A percentile compares a stretch with the other conserved stretches of the same genome.
Conservation (phyloP, 352 stramenopile genomes). For the Halophytophthora batemanensis region DNA sequence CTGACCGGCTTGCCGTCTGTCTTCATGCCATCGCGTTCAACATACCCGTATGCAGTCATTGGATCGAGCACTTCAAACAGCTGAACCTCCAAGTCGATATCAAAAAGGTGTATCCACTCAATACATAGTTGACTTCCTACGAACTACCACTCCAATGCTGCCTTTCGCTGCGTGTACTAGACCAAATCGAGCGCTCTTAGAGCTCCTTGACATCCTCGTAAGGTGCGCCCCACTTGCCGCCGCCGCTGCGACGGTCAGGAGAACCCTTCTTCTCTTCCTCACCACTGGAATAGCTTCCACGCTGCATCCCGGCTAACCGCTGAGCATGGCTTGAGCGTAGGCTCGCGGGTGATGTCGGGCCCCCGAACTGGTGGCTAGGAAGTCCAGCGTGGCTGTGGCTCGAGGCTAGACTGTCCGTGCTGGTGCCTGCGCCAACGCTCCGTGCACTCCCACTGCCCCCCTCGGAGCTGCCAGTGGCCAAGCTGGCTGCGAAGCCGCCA, state of each 20-base stretch:
- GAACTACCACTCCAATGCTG: no score
- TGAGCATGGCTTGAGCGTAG: constrained; percentile 11
- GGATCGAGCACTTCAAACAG: no score
- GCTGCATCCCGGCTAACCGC: constrained; percentile 16
- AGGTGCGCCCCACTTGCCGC: constrained; percentile 6
- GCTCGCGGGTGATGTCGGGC: constrained; percentile 12
- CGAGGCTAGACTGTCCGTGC: constrained; percentile 8
- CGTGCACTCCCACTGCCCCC: neutral
- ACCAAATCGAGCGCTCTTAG: constrained; percentile 10
- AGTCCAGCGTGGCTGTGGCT: constrained; percentile 10
- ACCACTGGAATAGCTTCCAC: constrained; percentile 25
- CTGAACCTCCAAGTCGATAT: neutral
- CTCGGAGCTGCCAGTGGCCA: constrained; percentile 5
- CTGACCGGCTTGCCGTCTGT: no score
- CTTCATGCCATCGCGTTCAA: no score
- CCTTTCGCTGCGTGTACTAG: constrained; percentile 1
- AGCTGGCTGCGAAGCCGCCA: neutral
- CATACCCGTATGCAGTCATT: no score
- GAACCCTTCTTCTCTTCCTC: constrained; percentile 18
- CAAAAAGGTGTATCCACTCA: constrained; percentile 6
- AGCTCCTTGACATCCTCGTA: constrained; percentile 20
- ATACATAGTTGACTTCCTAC: no score
- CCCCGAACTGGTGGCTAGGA: neutral
- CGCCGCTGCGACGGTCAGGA: constrained; percentile 1
- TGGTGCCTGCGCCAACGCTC: constrained; percentile 3